These are phyloP conservation scores for Atalantia buxifolia DNA, from an alignment of 345 rosid genomes.

Conservation along the genomic window DNA sequence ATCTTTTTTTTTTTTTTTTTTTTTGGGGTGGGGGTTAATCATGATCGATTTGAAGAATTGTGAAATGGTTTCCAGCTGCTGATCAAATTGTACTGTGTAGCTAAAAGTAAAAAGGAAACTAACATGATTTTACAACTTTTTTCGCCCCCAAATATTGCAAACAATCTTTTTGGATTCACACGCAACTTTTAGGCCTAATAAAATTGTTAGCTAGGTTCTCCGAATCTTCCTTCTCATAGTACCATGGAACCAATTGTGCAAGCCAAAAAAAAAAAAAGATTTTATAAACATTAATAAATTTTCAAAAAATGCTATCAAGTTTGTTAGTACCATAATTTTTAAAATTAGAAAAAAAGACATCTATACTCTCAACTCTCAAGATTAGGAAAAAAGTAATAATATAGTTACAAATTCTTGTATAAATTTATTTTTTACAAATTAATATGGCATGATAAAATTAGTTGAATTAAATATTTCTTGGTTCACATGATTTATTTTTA, in stretches of 20 bases:
- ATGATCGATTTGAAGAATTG: background rate
- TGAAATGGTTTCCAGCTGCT: background rate
- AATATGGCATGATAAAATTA: too few relatives aligned
- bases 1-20: background rate
- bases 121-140: background rate
- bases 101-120: background rate
- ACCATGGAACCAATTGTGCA: background rate
- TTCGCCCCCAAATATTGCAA: background rate
- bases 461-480: too few relatives aligned
- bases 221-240: background rate
- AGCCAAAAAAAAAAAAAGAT: background rate
- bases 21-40: background rate
- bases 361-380: accelerated
- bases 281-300: too few relatives aligned
- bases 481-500: too few relatives aligned
- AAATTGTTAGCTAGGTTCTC: background rate
- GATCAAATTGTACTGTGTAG: background rate
- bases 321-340: too few relatives aligned
- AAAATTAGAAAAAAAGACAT: too few relatives aligned
- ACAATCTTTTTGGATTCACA: background rate
- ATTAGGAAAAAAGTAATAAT: too few relatives aligned
- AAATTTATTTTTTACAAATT: too few relatives aligned
- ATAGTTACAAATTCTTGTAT: too few relatives aligned
- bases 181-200: background rate
- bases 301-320: too few relatives aligned